These are phyloP conservation scores for Glycine tomentella DNA, from an alignment of 306 rosid genomes.

Conservation along the genomic window DNA sequence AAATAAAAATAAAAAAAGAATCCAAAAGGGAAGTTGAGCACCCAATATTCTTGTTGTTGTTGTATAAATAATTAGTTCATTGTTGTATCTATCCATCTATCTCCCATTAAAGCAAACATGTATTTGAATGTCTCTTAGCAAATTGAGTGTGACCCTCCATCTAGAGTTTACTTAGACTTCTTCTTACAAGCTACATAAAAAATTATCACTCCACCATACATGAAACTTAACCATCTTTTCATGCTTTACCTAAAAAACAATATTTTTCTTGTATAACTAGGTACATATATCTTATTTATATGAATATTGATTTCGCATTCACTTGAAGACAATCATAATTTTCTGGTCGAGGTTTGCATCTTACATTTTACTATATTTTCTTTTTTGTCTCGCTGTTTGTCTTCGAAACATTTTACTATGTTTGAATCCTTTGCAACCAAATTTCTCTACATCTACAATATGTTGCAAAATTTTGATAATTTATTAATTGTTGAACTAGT, in stretches of 20 bases:
- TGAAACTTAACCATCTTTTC: constrained; percentile 63
- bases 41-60: background rate
- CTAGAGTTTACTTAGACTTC: constrained; percentile 44
- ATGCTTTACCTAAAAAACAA: constrained; percentile 49
- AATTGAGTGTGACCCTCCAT: background rate
- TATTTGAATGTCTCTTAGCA: background rate
- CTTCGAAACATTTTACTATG: background rate
- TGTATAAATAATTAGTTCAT: background rate
- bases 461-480: no score
- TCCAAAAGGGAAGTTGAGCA: no score
- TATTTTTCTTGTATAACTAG: background rate
- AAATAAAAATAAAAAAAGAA: no score
- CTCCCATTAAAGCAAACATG: background rate
- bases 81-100: no score
- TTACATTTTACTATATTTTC: constrained; percentile 28
- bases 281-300: constrained; percentile 11
- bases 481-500: no score
- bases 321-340: constrained; percentile 40
- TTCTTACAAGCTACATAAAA: constrained; percentile 68
- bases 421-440: background rate
- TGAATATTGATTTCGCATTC: constrained; percentile 49
- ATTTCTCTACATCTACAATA: no score
- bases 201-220: constrained; percentile 48
- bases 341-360: constrained; percentile 47
- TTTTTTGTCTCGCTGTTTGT: background rate